Base-by-base conservation (phyloP, 495 filamentous ascomycete genomes). In the Hypomontagnella monticulosa region DNA sequence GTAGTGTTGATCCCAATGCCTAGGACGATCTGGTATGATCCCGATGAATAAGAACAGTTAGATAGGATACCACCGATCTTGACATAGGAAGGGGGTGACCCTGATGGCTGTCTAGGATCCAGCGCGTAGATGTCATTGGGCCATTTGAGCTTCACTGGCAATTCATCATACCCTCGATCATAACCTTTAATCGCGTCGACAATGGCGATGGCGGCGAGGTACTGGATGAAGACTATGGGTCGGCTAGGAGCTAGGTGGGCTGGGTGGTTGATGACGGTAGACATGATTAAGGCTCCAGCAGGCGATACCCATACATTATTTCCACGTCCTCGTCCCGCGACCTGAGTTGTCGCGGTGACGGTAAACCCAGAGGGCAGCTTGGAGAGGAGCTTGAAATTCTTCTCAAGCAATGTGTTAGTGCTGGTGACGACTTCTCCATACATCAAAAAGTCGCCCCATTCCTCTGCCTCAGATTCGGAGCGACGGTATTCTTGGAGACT, bases 41-140 rank as follows among this genome's bases (percentile, higher is more conserved):
- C 88, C 11, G 82, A 80, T 30, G 85, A 84, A 76, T 91, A 98
- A 57, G 87, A 87, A 53, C 92, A 96, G 77, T 97, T 96, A 34
- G 97, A 89, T 0, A 99, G 84, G 61, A 97, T 97, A 10, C 95
- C 95, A 69, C 90, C 92, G 48, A 99, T 93, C 69, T 99, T 99
- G 64, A 93, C 88, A 72, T 92, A 96, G 10, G 82, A 74, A 33
- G 86, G 82, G 27, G 85, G 76, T n/a, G 23, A 58, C 2, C 76
- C 56, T 3, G 79, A 76, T 1, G 86, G 80, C 56, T 88, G 81
- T 27, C 76, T 77, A 1, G 92, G 93, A 69, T 93, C 91, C 9
- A 84, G 80, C 0, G 91, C 93, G 73, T 93, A 97, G 61, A 99
- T 91, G 73, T 99, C 95, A 63, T 99, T 99, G 6, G 95, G 95